These are phyloP conservation scores for Arabis hirsuta DNA, from an alignment of 345 rosid species.

Conservation along the genomic window DNA sequence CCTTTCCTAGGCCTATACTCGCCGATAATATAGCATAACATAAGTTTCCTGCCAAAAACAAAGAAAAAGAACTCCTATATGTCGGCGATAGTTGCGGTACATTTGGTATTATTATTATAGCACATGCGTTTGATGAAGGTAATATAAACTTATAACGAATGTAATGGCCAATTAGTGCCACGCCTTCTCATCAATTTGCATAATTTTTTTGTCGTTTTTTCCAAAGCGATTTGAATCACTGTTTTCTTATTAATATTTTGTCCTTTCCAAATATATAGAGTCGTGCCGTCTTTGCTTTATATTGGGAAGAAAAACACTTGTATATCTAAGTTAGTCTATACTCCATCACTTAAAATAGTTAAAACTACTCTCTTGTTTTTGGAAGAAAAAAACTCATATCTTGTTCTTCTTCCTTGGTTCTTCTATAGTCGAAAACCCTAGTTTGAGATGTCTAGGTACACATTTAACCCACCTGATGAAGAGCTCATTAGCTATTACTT, in stretches of 20 bases:
- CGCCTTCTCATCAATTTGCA: too few relatives aligned
- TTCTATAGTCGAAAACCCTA: neutral
- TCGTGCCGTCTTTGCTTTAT: neutral
- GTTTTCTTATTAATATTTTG: neutral
- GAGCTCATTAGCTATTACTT: conserved; percentile 36
- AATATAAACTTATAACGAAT: neutral
- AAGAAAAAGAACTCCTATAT: neutral
- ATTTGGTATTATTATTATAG: neutral
- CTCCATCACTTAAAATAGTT: conserved; percentile 2
- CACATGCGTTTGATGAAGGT: neutral
- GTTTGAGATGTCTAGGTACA: conserved; percentile 27
- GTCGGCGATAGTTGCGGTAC: neutral
- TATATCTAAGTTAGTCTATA: neutral
- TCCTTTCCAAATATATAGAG: neutral
- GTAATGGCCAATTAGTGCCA: neutral
- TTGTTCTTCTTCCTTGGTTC: neutral
- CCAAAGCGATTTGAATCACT: too few relatives aligned
- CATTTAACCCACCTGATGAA: conserved; percentile 44
- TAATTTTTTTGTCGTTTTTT: too few relatives aligned
- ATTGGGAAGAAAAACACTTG: neutral
- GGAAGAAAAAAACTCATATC: too few relatives aligned
- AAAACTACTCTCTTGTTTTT: conserved; percentile 6
- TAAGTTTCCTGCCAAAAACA: too few relatives aligned
- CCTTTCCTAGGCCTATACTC: too few relatives aligned
- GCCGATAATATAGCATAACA: too few relatives aligned